Evolutionary conservation across 306 rosid genomes (phyloP).

Genomic region (Fagus sylvatica): DNA sequence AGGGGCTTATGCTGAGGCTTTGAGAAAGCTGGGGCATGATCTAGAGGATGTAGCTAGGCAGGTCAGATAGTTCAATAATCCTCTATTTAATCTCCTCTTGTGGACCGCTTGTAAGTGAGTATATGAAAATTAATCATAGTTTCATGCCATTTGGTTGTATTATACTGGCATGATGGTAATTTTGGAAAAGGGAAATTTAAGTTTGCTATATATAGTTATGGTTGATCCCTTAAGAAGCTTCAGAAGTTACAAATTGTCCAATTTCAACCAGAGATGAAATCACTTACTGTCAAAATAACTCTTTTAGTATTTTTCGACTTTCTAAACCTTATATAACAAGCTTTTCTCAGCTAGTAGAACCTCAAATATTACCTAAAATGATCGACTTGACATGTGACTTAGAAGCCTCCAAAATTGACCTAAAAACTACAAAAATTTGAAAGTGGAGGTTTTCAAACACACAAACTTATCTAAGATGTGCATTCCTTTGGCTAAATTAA

Average conservation of each 20-base stretch:
- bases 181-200: background rate
- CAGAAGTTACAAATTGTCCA: background rate
- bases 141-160: background rate
- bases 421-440: background rate
- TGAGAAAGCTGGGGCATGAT: conserved; percentile 70
- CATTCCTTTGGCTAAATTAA: background rate
- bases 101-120: background rate
- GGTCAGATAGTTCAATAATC: conserved; percentile 36
- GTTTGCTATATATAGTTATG: background rate
- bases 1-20: conserved; percentile 91
- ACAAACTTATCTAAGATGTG: background rate
- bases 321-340: too few species aligned
- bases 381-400: too few species aligned
- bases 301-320: too few species aligned
- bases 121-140: background rate
- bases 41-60: conserved; percentile 75
- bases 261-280: background rate
- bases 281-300: background rate
- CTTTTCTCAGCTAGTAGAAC: too few species aligned
- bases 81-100: background rate
- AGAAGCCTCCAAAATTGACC: background rate
- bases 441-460: background rate
- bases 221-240: background rate
- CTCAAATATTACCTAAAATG: too few species aligned
- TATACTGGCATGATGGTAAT: background rate